These are phyloP conservation scores for Pyrus pyrifolia DNA, from an alignment of 306 rosid species.

Conservation along the genomic window DNA sequence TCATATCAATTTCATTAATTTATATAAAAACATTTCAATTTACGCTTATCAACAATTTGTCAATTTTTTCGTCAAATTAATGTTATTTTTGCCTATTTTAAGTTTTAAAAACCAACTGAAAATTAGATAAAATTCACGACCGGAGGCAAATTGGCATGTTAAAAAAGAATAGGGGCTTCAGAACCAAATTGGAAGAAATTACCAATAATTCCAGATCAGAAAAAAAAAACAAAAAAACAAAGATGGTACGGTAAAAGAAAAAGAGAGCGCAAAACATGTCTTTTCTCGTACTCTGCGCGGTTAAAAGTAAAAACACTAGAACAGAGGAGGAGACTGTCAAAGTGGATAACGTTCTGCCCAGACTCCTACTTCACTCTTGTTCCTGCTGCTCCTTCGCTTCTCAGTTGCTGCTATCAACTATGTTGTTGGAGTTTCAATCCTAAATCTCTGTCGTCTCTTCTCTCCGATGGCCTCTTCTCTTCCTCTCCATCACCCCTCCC, in stretches of 20 bases:
- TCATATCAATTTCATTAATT: no score
- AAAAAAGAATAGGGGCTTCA: no score
- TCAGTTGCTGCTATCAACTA: not conserved
- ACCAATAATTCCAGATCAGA: no score
- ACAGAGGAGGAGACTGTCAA: not conserved
- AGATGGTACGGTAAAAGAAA: not conserved
- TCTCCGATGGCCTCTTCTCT: slow-evolving; percentile 57
- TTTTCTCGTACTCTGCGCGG: not conserved
- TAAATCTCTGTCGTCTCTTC: not conserved
- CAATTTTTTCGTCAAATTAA: no score
- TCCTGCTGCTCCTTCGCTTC: not conserved
- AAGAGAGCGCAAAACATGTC: not conserved
- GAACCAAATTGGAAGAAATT: no score
- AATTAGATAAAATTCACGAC: no score
- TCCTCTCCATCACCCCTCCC: slow-evolving; percentile 46
- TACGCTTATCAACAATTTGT: no score
- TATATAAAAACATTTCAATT: no score
- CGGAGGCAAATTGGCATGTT: no score
- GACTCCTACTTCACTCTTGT: not conserved
- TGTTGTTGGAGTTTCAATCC: not conserved
- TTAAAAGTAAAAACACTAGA: not conserved
- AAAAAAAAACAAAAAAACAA: no score
- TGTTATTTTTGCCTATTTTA: no score
- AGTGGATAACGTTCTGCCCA: slow-evolving; percentile 3
- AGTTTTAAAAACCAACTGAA: no score